Base-by-base conservation (phyloP, 192 early-diverging fungal genomes). In the Coemansia nantahalensis region DNA sequence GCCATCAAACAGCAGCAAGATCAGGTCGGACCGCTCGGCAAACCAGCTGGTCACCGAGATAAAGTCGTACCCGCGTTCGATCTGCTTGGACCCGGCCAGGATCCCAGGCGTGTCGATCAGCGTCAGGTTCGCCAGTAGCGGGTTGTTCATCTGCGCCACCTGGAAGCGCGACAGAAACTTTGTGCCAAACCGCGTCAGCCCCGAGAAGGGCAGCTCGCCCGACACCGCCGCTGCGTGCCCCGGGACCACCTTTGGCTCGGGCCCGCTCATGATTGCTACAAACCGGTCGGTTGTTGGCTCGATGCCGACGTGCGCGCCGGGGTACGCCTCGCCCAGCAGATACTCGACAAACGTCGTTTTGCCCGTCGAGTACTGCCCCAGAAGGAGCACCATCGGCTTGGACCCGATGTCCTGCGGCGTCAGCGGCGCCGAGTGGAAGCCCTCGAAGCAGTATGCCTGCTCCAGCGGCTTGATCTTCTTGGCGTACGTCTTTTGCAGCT, bases 91-190 rank as follows among this genome's bases (percentile, higher is more conserved):
- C 16, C 92, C 90, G 10, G 88, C 86, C 15, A 95, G 74, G 33
- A 95, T 88, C 12, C 92, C 92, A 0, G 92, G 92, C n/a, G 90
- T 91, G 57, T 95, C 92, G 45, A 95, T 86, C 15, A 94, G 66
- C 26, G 88, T 89, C 82, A 94, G 78, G 47, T 91, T 86, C 39
- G 85, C 79, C 42, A 95, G 72, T 17, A 88, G 56, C 23, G 90
- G 83, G 3, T 87, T 86, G 48, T 82, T 75, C 23, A 88, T 75
- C 48, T 92, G 82, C 10, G 92, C 88, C 14, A 94, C 89, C 55
- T 93, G 88, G 72, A 93, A 92, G 14, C 89, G 83, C 7, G 83
- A 83, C 38, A 93, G 74, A 45, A 90, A 95, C 30, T 82, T 72
- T 50, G 84, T 83, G 9, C 92, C 92, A 54, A 91, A 91, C 33